Evolutionary conservation across 208 protist species (phyloP), one percentile per base, ranked within the genome.

Genomic region (Lotmaria passim): DNA sequence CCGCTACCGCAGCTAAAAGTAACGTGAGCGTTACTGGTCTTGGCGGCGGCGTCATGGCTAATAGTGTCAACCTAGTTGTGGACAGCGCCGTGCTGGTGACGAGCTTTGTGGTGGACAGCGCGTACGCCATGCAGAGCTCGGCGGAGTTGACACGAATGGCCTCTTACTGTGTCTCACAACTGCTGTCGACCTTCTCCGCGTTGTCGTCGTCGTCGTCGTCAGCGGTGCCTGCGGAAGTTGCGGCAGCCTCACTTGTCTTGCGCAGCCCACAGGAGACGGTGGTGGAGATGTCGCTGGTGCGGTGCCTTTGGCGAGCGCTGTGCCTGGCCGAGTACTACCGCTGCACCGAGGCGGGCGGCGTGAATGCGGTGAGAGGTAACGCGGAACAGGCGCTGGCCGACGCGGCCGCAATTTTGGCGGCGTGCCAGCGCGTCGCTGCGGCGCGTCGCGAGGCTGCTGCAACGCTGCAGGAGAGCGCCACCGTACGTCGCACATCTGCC

Each of bases 91-190:
- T 92, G 48, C 58, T 83, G 15, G 76, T 84, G 1, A 83, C 82
- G 7, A 47, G 73, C 10, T 82, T 66, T 51, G 77, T 94, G 0
- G 79, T 94, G 19, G 89, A 94, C 47, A 90, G 83, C 65, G 89
- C 83, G n/a, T 94, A 89, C 69, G 75, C 73, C 4, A n/a, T 85
- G 55, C 39, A 51, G 28, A 73, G 69, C 62, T 73, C 63, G 15
- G 14, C 24, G 19, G 81, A 91, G 56, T 72, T 94, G 33, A 73
- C 79, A 19, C 74, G 75, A 38, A 47, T 91, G 24, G 85, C 85
- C 11, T 68, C 81, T 12, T 75, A 82, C 52, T 82, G 80, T 59
- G 74, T 81, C 57, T 39, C 64, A 8, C 59, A 67, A n/a, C 55
- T 76, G 34, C 52, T 73, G 28, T n/a, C 21, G 56, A 17, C 28